A percentile compares a stretch with the other conserved stretches of the same genome.
These are phyloP conservation scores for Calvatia gigantea DNA, from an alignment of 768 basidiomycete species.

Conservation along the genomic window DNA sequence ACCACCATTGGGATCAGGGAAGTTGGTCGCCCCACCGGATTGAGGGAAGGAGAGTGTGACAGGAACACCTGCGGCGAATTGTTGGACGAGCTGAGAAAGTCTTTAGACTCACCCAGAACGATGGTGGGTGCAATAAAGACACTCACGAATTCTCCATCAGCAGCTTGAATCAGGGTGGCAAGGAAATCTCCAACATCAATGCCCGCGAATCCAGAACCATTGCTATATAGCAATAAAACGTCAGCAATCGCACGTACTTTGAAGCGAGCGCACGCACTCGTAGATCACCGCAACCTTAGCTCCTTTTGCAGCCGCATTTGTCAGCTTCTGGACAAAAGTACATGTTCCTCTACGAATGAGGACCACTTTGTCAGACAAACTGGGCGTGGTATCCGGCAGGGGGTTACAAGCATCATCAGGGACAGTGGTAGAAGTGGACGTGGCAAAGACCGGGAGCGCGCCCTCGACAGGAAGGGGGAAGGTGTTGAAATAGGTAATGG, in stretches of 20 bases:
- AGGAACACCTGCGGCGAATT: constrained; percentile 40
- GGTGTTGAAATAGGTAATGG: constrained; percentile 52
- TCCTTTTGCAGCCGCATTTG: constrained; percentile 52
- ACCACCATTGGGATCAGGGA: constrained; percentile 51
- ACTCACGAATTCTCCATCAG: constrained; percentile 52
- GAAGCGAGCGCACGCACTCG: constrained; percentile 36
- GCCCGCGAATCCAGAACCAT: constrained; percentile 42
- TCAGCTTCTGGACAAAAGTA: constrained; percentile 51
- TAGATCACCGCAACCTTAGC: constrained; percentile 48
- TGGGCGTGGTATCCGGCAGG: constrained; percentile 47
- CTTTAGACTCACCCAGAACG: not conserved
- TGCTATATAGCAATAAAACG: constrained; percentile 31
- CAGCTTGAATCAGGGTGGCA: constrained; percentile 48
- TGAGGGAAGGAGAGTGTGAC: constrained; percentile 48
- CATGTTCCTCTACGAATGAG: constrained; percentile 60
- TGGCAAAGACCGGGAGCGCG: constrained; percentile 53
- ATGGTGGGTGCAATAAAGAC: no score
- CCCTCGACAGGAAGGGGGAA: constrained; percentile 44
- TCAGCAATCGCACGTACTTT: not conserved
- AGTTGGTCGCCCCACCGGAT: constrained; percentile 34
- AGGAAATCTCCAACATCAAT: constrained; percentile 44
- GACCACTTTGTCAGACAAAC: constrained; percentile 50
- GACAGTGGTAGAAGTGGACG: constrained; percentile 50
- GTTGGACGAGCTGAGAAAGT: constrained; percentile 39
- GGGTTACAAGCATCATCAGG: constrained; percentile 57